phyloP scores from a whole-genome alignment of 306 rosid genomes.

The Quercus gilva region DNA sequence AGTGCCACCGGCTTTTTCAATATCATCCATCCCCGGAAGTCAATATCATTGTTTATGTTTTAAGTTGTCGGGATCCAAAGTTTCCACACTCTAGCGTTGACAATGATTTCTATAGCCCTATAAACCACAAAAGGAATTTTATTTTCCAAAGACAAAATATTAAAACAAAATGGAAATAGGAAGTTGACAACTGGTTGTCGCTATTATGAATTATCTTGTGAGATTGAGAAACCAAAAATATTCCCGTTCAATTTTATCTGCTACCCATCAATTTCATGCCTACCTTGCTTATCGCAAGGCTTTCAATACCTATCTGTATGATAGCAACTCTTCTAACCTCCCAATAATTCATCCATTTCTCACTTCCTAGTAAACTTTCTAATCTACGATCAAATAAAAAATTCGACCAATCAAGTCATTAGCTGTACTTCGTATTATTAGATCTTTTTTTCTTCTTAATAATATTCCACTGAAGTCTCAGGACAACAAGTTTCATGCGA shows the following conservation, averaged over 20 bases:
- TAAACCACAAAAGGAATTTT: background rate
- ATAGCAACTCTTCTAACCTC: background rate
- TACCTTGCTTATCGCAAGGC: background rate
- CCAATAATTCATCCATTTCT: background rate
- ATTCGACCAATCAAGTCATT: background rate
- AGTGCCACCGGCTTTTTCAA: slow-evolving; percentile 18
- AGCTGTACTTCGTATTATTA: background rate
- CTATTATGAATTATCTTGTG: background rate
- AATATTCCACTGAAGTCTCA: slow-evolving; percentile 59
- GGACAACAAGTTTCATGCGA: slow-evolving; percentile 52
- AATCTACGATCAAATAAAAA: background rate
- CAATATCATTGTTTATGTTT: slow-evolving; percentile 32
- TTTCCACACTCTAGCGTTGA: slow-evolving; percentile 24
- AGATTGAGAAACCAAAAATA: background rate
- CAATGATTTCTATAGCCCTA: background rate
- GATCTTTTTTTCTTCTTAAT: slow-evolving; percentile 26
- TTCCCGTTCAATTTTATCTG: background rate
- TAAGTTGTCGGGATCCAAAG: slow-evolving; percentile 20
- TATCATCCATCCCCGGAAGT: background rate
- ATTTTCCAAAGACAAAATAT: background rate
- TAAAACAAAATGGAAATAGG: background rate
- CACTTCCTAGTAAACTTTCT: background rate
- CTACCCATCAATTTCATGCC: background rate
- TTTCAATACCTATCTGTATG: background rate
- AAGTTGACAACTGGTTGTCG: background rate